A percentile compares a stretch with the other conserved stretches of the same genome.
phyloP scores from a whole-genome alignment of 2,329 filamentous ascomycete species.

The Colletotrichum sp. region DNA sequence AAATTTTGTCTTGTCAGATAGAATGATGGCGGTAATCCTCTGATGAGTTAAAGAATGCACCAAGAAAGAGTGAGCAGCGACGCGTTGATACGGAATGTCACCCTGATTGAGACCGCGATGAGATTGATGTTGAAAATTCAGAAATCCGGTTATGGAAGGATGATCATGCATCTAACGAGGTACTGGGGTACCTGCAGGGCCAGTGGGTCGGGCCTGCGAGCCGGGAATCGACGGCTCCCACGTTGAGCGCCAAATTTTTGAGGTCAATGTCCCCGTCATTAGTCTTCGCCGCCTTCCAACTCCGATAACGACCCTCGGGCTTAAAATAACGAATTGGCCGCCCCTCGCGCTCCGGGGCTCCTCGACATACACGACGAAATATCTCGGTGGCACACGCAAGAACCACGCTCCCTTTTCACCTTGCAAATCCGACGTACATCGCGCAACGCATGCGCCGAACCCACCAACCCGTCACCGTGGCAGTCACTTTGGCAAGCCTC shows the following conservation, averaged over 20 bases:
- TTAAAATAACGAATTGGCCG: background rate
- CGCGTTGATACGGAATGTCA: background rate
- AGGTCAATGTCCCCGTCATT: slow-evolving; percentile 17
- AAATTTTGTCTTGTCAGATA: background rate
- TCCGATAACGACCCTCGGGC: slow-evolving; percentile 25
- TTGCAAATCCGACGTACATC: background rate
- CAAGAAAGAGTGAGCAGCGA: background rate
- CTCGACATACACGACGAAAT: background rate
- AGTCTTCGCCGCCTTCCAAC: background rate
- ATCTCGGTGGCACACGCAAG: background rate
- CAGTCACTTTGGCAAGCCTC: slow-evolving; percentile 33
- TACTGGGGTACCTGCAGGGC: background rate
- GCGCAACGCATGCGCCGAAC: slow-evolving; percentile 14
- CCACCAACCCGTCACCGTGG: slow-evolving; percentile 18
- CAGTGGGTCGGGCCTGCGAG: background rate
- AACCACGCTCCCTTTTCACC: background rate
- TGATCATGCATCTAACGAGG: slow-evolving; percentile 18
- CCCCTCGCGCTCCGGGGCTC: background rate
- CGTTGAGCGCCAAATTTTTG: slow-evolving; percentile 16
- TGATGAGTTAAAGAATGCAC: background rate
- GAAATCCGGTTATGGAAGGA: slow-evolving; percentile 1
- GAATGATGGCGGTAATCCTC: background rate
- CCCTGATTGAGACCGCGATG: background rate
- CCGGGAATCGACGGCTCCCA: slow-evolving; percentile 12
- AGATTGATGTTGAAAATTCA: slow-evolving; percentile 17